Percentiles rank a stretch among this genome's conserved stretches.
These are phyloP conservation scores for Odonthalia washingtoniensis DNA, from an alignment of 31 red algal species.

Conservation along the genomic window DNA sequence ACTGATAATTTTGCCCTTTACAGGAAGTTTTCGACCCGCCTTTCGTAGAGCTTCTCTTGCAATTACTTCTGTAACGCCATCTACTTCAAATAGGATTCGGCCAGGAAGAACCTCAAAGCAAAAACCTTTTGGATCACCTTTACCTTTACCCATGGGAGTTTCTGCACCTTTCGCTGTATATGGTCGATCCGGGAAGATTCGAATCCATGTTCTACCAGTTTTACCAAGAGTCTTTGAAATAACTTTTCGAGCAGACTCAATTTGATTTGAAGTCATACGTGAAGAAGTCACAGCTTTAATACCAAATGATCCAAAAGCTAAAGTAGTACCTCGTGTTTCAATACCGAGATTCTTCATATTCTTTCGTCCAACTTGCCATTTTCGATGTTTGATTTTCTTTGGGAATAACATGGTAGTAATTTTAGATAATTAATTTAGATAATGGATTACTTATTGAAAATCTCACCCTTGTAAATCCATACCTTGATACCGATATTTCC, in stretches of 20 bases:
- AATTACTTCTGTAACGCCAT: slow-evolving; percentile 12
- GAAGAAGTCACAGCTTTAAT: background rate
- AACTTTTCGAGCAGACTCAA: slow-evolving; percentile 21
- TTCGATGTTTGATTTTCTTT: slow-evolving; percentile 36
- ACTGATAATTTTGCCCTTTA: background rate
- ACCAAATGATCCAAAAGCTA: slow-evolving; percentile 10
- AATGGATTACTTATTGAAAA: slow-evolving; percentile 11
- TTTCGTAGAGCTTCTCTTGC: slow-evolving; percentile 11
- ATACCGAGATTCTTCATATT: background rate
- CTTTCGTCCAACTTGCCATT: background rate
- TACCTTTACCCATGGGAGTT: slow-evolving; percentile 35
- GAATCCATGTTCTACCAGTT: slow-evolving; percentile 19
- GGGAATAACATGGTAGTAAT: slow-evolving; percentile 17
- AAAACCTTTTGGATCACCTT: background rate
- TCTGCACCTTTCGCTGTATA: slow-evolving; percentile 15
- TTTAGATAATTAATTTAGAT: slow-evolving; percentile 4
- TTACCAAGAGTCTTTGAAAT: background rate
- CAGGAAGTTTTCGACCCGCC: slow-evolving; percentile 5
- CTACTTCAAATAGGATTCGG: slow-evolving; percentile 20
- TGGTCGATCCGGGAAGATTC: slow-evolving; percentile 23
- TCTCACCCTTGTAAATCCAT: slow-evolving; percentile 26
- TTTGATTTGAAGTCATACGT: slow-evolving; percentile 3
- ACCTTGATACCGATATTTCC: slow-evolving; percentile 27
- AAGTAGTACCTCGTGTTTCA: background rate
- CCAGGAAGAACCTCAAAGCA: background rate